Conservation (phyloP, 2,329 filamentous ascomycete species). For the Alternaria sp. region DNA sequence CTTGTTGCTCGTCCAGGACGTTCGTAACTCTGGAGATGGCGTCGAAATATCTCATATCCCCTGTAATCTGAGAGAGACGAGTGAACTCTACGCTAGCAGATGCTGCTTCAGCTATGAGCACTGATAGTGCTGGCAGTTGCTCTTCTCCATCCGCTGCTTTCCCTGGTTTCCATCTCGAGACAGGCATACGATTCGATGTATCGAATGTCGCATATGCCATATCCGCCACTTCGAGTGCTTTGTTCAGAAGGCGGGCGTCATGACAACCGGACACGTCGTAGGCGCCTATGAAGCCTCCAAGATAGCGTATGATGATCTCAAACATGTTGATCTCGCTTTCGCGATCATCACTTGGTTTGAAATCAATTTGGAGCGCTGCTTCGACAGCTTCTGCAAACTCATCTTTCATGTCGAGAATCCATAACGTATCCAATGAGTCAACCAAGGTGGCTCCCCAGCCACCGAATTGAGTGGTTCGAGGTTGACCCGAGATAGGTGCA, state of each 20-base stretch:
- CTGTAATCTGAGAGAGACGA: conserved; percentile 55
- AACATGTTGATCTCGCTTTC: conserved; percentile 57
- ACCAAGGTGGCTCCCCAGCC: no score
- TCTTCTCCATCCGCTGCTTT: conserved; percentile 44
- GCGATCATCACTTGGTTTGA: conserved; percentile 48
- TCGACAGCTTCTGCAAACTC: conserved; percentile 54
- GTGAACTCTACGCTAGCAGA: conserved; percentile 59
- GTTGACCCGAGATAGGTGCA: no score
- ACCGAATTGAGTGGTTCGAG: no score
- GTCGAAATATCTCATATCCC: conserved; percentile 57
- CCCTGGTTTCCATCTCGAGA: conserved; percentile 55
- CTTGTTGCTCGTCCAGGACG: conserved; percentile 37
- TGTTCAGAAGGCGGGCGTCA: conserved; percentile 75
- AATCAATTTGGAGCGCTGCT: conserved; percentile 54
- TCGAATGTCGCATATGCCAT: conserved; percentile 84
- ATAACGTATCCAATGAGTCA: neutral
- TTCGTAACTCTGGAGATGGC: conserved; percentile 49
- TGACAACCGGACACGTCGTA: conserved; percentile 79
- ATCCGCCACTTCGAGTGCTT: conserved; percentile 81
- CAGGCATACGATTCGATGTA: conserved; percentile 91
- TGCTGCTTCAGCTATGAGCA: conserved; percentile 57
- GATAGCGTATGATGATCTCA: conserved; percentile 73
- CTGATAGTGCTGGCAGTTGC: conserved; percentile 52
- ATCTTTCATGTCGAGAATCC: neutral
- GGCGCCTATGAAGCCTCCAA: conserved; percentile 84